Percentiles rank a stretch among this genome's conserved stretches.
These are phyloP conservation scores for Fusarium oligoseptatum DNA, from an alignment of 2,329 filamentous ascomycete genomes.

Conservation along the genomic window DNA sequence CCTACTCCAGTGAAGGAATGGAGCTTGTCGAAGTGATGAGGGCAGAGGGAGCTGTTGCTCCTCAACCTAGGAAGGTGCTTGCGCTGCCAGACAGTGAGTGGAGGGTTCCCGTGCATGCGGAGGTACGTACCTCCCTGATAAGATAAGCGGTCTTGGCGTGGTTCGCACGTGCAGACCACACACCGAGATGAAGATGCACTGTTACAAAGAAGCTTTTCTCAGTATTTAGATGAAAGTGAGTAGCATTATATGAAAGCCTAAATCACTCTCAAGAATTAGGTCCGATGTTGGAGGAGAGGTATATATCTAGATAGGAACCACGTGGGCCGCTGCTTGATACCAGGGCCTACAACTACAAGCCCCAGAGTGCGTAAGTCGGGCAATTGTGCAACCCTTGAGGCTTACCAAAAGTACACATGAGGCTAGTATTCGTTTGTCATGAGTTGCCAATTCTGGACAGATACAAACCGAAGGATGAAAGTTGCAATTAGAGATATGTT, in stretches of 20 bases:
- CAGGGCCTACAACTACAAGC: not conserved
- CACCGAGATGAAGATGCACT: not conserved
- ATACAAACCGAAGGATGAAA: not conserved
- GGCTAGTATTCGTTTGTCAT: not conserved
- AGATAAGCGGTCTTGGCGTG: slow-evolving; percentile 36
- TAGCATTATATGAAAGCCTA: too few relatives aligned
- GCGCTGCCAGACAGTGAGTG: slow-evolving; percentile 12
- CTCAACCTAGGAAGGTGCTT: slow-evolving; percentile 14
- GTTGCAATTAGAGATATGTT: not conserved
- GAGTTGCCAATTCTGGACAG: not conserved
- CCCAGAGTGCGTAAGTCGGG: not conserved
- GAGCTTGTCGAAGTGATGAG: slow-evolving; percentile 27
- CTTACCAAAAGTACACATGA: not conserved
- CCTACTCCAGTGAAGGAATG: slow-evolving; percentile 23
- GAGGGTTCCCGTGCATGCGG: slow-evolving; percentile 12
- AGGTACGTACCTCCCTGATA: slow-evolving; percentile 38
- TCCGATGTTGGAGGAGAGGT: not conserved
- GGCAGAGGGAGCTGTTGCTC: slow-evolving; percentile 19
- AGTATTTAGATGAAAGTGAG: not conserved
- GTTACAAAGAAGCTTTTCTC: not conserved
- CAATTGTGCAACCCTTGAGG: not conserved
- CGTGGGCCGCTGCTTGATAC: not conserved
- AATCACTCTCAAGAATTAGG: not conserved
- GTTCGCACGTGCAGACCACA: not conserved
- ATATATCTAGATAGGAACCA: not conserved